Evolutionary conservation across 2,329 filamentous ascomycete species (phyloP).

Genomic region (Xylariaceae sp.): DNA sequence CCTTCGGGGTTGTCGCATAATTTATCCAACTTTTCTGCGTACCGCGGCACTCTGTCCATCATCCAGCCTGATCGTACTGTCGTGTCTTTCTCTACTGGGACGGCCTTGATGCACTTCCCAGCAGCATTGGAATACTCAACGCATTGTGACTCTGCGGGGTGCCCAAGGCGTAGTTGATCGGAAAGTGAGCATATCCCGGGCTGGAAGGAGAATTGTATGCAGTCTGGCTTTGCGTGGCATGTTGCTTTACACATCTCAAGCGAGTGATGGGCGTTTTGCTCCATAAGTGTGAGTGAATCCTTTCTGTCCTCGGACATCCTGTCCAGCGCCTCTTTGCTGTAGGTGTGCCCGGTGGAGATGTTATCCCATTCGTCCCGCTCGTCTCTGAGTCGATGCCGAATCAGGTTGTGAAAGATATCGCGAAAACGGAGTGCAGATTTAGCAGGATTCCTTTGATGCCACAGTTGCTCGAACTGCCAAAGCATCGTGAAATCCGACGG

Average conservation of each 20-base stretch:
- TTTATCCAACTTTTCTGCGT: slow-evolving; percentile 11
- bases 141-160: slow-evolving; percentile 14
- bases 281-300: slow-evolving; percentile 13
- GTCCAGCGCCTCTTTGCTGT: slow-evolving; percentile 17
- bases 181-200: slow-evolving; percentile 18
- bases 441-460: slow-evolving; percentile 12
- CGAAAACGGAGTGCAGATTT: slow-evolving; percentile 16
- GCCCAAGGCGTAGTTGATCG: slow-evolving; percentile 16
- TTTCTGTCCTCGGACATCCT: slow-evolving; percentile 11
- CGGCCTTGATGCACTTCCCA: slow-evolving; percentile 18
- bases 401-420: slow-evolving; percentile 18
- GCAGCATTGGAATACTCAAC: slow-evolving; percentile 19
- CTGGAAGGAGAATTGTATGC: slow-evolving; percentile 20
- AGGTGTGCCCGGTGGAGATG: slow-evolving; percentile 17
- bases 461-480: slow-evolving; percentile 20
- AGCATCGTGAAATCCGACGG: slow-evolving; percentile 14
- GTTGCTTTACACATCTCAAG: slow-evolving; percentile 17
- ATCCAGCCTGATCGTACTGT: slow-evolving; percentile 18
- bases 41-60: slow-evolving; percentile 15
- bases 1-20: slow-evolving; percentile 7
- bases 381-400: slow-evolving; percentile 13
- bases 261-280: slow-evolving; percentile 17
- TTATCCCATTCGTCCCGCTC: slow-evolving; percentile 18
- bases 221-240: slow-evolving; percentile 16
- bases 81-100: neutral